A percentile compares a stretch with the other conserved stretches of the same genome.
phyloP scores from a whole-genome alignment of 1,284 basidiomycete species.

The Abortiporus biennis region DNA sequence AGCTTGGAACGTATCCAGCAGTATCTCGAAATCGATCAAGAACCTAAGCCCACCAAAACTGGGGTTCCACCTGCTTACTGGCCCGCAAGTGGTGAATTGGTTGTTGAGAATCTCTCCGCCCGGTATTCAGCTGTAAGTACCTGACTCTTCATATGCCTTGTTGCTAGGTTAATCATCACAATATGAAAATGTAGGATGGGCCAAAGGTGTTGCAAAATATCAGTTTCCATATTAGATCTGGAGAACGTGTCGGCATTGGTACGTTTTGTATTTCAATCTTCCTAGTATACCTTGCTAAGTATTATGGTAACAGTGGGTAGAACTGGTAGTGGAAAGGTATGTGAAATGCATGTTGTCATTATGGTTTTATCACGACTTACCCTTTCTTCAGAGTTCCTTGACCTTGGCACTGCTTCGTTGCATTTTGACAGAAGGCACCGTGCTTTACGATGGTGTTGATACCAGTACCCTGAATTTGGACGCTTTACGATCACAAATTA shows the following conservation, averaged over 20 bases:
- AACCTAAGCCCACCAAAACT: slow-evolving; percentile 41
- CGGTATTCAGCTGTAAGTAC: slow-evolving; percentile 40
- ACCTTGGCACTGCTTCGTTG: slow-evolving; percentile 37
- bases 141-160: slow-evolving; percentile 5
- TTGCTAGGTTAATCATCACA: slow-evolving; percentile 7
- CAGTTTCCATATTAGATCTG: slow-evolving; percentile 38
- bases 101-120: slow-evolving; percentile 56
- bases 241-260: slow-evolving; percentile 46
- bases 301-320: slow-evolving; percentile 34
- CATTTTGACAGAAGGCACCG: slow-evolving; percentile 41
- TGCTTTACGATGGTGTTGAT: slow-evolving; percentile 28
- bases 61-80: slow-evolving; percentile 70
- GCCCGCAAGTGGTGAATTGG: slow-evolving; percentile 66
- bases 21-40: slow-evolving; percentile 71
- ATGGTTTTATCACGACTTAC: neutral
- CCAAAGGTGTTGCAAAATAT: slow-evolving; percentile 41
- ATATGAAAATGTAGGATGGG: slow-evolving; percentile 19
- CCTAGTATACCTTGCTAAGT: slow-evolving; percentile 13
- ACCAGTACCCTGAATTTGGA: slow-evolving; percentile 55
- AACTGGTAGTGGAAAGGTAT: slow-evolving; percentile 53
- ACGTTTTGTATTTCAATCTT: neutral
- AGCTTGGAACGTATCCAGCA: slow-evolving; percentile 70
- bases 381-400: slow-evolving; percentile 32
- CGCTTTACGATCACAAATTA: slow-evolving; percentile 38
- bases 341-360: neutral